Evolutionary conservation across 352 stramenopile genomes (phyloP).

Genomic region (Pythium phragmiticola): DNA sequence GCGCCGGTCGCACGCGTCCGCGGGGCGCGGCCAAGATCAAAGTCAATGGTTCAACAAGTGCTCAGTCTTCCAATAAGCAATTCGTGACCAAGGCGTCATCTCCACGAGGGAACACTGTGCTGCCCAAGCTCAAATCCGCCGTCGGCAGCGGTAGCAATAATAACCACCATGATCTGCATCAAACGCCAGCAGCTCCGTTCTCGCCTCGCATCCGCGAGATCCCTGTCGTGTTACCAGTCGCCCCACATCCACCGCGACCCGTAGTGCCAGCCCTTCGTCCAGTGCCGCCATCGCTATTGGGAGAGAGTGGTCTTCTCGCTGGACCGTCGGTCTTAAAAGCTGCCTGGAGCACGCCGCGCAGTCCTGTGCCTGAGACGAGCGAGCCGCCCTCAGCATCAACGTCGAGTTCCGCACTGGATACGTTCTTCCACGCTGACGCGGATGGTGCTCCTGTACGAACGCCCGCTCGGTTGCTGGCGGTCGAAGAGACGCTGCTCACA

Average conservation of each 20-base stretch:
- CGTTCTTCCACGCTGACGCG: conserved; percentile 35
- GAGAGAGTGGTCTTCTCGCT: conserved; percentile 15
- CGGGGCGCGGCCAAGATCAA: conserved; percentile 23
- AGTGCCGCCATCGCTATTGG: conserved; percentile 10
- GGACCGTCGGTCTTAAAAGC: conserved; percentile 33
- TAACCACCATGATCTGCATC: conserved; percentile 22
- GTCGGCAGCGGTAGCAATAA: conserved; percentile 13
- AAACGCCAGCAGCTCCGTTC: conserved; percentile 20
- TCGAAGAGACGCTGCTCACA: conserved; percentile 44
- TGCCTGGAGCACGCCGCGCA: conserved; percentile 63
- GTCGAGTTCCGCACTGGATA: conserved; percentile 9
- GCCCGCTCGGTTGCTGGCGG: conserved; percentile 38
- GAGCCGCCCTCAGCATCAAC: conserved; percentile 8
- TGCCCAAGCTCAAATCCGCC: conserved; percentile 17
- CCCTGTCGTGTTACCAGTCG: conserved; percentile 10
- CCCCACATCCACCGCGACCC: conserved; percentile 5
- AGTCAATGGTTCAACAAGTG: conserved; percentile 3
- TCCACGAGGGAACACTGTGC: conserved; percentile 4
- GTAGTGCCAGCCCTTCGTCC: background rate
- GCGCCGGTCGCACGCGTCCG: conserved; percentile 11
- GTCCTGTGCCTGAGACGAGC: conserved; percentile 20
- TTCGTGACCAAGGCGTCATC: background rate
- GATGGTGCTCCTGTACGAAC: conserved; percentile 24
- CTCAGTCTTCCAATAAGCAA: conserved; percentile 2
- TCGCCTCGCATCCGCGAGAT: conserved; percentile 33